A percentile compares a stretch with the other conserved stretches of the same genome.
These are phyloP conservation scores for Cladophialophora exuberans DNA, from an alignment of 2,329 filamentous ascomycete genomes.

Conservation along the genomic window DNA sequence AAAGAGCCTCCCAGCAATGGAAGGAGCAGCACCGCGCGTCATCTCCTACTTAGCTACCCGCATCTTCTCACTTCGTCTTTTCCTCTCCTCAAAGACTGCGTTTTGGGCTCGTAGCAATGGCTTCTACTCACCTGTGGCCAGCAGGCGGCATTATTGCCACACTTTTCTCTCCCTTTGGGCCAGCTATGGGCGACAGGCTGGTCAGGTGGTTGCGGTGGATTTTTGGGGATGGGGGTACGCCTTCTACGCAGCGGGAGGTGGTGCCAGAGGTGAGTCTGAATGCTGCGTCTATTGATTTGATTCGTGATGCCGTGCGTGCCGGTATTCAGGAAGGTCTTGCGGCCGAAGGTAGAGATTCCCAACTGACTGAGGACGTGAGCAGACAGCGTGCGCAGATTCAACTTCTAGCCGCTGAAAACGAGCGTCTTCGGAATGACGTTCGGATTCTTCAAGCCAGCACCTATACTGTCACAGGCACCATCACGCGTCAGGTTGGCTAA, in stretches of 20 bases:
- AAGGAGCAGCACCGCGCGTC: no score
- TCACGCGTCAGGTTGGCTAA: conserved; percentile 10
- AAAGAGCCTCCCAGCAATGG: no score
- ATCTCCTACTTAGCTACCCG: no score
- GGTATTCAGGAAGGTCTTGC: conserved; percentile 5
- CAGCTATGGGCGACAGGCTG: conserved; percentile 13
- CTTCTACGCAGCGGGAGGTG: conserved; percentile 5
- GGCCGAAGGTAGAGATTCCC: neutral
- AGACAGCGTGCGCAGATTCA: conserved; percentile 3
- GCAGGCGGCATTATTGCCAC: conserved; percentile 12
- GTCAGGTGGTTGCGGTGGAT: conserved; percentile 1
- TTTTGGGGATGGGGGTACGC: neutral
- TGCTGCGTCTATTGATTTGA: neutral
- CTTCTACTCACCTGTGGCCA: conserved; percentile 9
- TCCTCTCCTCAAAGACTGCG: conserved; percentile 13
- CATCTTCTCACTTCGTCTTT: no score
- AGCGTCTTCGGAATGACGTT: neutral
- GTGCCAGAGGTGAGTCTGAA: conserved; percentile 10
- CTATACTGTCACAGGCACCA: conserved; percentile 11
- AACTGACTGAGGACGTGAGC: conserved; percentile 3
- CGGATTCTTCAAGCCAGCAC: neutral
- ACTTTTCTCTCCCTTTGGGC: conserved; percentile 13
- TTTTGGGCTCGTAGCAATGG: conserved; percentile 16
- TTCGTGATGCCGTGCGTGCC: conserved; percentile 5
- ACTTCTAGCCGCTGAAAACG: neutral